A percentile compares a stretch with the other conserved stretches of the same genome.
These are phyloP conservation scores for Calonectria leucothoes DNA, from an alignment of 2,329 filamentous ascomycete species.

Conservation along the genomic window DNA sequence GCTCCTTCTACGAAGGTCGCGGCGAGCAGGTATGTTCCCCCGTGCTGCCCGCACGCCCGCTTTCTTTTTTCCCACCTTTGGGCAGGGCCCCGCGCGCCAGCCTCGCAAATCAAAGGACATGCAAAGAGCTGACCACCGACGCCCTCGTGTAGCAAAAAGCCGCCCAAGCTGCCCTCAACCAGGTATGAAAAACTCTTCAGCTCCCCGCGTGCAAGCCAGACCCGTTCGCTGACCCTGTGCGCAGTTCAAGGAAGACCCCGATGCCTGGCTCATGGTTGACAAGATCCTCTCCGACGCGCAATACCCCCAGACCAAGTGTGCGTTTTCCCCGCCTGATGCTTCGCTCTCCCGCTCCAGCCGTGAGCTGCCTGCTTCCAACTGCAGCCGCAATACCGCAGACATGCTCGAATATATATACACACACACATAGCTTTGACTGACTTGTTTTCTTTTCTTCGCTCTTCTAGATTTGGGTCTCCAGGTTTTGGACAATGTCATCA, in stretches of 20 bases:
- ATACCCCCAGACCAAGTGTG: constrained; percentile 97
- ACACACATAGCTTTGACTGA: constrained; percentile 39
- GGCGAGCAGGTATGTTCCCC: constrained; percentile 81
- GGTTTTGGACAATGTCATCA: constrained; percentile 97
- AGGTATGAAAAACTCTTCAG: constrained; percentile 68
- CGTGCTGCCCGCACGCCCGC: background rate
- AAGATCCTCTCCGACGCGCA: constrained; percentile 94
- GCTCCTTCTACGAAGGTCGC: constrained; percentile 96
- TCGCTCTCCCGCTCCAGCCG: constrained; percentile 27
- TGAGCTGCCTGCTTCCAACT: background rate
- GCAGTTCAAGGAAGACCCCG: constrained; percentile 98
- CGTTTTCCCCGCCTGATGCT: constrained; percentile 51
- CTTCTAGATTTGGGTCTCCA: constrained; percentile 86
- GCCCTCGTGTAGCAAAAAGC: constrained; percentile 84
- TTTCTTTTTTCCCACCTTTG: constrained; percentile 29
- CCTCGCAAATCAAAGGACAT: constrained; percentile 27
- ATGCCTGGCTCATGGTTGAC: constrained; percentile 97
- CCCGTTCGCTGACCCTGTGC: constrained; percentile 32
- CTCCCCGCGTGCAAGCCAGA: background rate
- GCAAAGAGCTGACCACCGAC: constrained; percentile 34
- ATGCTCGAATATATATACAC: constrained; percentile 1
- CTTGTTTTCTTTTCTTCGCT: constrained; percentile 21
- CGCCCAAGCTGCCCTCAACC: constrained; percentile 92
- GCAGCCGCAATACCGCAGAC: background rate
- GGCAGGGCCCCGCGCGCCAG: constrained; percentile 22